Evolutionary conservation across 2,329 filamentous ascomycete species (phyloP), one percentile per base, ranked within the genome.

Genomic region (Pestalotiopsis sp.): DNA sequence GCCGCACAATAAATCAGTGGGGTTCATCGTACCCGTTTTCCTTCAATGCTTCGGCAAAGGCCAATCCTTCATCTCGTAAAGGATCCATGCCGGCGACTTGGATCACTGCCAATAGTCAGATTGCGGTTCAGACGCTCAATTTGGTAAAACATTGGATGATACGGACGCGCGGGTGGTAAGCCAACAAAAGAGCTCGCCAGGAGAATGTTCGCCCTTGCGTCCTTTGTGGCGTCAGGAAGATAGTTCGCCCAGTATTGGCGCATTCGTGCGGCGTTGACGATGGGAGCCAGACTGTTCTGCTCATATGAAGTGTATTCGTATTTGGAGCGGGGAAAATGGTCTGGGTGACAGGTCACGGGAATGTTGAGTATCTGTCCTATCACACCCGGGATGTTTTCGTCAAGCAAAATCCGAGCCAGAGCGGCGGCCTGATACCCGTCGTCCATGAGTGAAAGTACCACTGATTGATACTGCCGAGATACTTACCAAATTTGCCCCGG

Each of bases 41-140:
- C 14, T 60, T 60, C 58, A 60, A 38, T 17, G 35, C 58, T 14
- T 60, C 22, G 9, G 58, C 26, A 20, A 26, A 60, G 22, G 58
- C 58, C 58, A 60, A 17, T n/a, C 58, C 58, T 26, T 60, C 58
- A 38, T 60, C 58, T 5, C 58, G 58, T 26, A 60, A 38, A 11
- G 58, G 58, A 60, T 60, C 58, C 58, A 60, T 60, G 58, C 58
- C 58, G 30, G 58, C 58, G 22, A 60, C 24, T 20, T 60, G 58
- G 24, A 60, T 60, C 58, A 60, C 58, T 60, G 30, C 17, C 9
- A 38, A 35, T 60, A 10, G n/a, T 60, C 14, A 60, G 58, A 30
- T 30, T 24, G 13, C 14, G 30, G 13, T 9, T 38, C 22, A 14
- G 30, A 30, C 13, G 9, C 5, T 26, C 10, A 60, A 20, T 14